Percentiles rank a stretch among this genome's conserved stretches.
Evolutionary conservation across 2,329 filamentous ascomycete species (phyloP).

Genomic region (Cladosporium sp.): DNA sequence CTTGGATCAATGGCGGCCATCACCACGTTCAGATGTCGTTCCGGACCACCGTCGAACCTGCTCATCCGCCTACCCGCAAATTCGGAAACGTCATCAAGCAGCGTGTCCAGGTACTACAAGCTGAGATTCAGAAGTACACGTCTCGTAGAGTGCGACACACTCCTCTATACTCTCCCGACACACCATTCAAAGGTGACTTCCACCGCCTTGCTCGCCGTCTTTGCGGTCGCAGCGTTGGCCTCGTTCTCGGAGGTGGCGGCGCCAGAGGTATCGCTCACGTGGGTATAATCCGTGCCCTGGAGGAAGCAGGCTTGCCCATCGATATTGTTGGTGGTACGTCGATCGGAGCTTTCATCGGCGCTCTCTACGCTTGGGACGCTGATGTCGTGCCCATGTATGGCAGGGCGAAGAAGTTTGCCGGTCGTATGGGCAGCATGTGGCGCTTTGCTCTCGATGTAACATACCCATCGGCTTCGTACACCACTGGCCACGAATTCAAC

Average conservation of each 20-base stretch:
- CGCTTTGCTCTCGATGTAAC: conserved; percentile 94
- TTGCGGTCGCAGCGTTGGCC: conserved; percentile 88
- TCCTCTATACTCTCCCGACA: conserved; percentile 84
- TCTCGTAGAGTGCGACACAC: conserved; percentile 85
- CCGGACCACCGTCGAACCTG: conserved; percentile 65
- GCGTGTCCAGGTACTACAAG: conserved; percentile 87
- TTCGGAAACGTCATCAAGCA: conserved; percentile 86
- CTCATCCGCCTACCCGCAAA: conserved; percentile 66
- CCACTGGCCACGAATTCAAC: conserved; percentile 97
- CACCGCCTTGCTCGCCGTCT: conserved; percentile 84
- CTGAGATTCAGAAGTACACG: conserved; percentile 97
- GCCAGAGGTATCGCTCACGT: conserved; percentile 89
- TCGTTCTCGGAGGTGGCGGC: conserved; percentile 90
- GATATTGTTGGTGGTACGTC: conserved; percentile 94
- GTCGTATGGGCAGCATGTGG: conserved; percentile 99
- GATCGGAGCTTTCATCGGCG: conserved; percentile 92
- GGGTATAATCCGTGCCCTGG: conserved; percentile 88
- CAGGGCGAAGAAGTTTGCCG: conserved; percentile 92
- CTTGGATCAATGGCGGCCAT: conserved; percentile 98
- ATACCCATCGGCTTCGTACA: conserved; percentile 94
- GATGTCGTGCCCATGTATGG: conserved; percentile 97
- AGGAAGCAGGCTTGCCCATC: conserved; percentile 93
- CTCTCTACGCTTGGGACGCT: conserved; percentile 89
- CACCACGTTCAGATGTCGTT: conserved; percentile 97
- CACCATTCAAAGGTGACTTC: conserved; percentile 93